Evolutionary conservation across 2,329 filamentous ascomycete species (phyloP), one percentile per base, ranked within the genome.

Genomic region (Ceratocystis variospora): DNA sequence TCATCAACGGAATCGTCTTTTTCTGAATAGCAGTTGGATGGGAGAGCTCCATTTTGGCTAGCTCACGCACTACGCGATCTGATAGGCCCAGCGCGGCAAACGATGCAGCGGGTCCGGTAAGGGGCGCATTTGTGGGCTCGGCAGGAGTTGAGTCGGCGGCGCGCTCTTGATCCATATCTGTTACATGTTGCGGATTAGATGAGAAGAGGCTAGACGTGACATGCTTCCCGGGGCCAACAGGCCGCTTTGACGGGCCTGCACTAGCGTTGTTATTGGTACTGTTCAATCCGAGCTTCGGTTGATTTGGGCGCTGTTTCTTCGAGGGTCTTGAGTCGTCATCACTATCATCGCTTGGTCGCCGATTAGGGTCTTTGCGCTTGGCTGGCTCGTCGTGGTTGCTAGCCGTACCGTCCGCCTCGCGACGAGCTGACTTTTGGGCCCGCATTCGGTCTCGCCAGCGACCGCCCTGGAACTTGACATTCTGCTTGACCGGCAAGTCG

Each of bases 11-110:
- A 48, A 99, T 87, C 0, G 93, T 88, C 69, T 89, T 90, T 71
- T 92, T 92, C 76, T 99, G 94, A 73, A 99, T 96, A 0, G 90
- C 90, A 0, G 94, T 99, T 5, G 94, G 94, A 0, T 90, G 88
- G 73, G 92, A 94, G 74, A 99, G 82, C 66, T 87, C 83, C 75
- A 99, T 85, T 76, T 96, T 97, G 57, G 85, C 85, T 31, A 99
- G 79, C 75, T 96, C 92, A 63, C 87, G 82, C 10, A 94, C 91
- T 28, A 99, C 79, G 8, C 85, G 84, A 1, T 87, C 81, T 3
- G 91, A 94, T 67, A 99, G 79, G 5, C 93, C 93, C 37, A 99
- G 80, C 0, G 87, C 87, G 33, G 87, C 90, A 73, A 99, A 99
- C 22, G 87, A 95, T 68, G 89, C 88, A 37, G 90, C 83, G 70